These are phyloP conservation scores for Didymellaceae sp. DNA, from an alignment of 2,329 filamentous ascomycete species.

Conservation along the genomic window DNA sequence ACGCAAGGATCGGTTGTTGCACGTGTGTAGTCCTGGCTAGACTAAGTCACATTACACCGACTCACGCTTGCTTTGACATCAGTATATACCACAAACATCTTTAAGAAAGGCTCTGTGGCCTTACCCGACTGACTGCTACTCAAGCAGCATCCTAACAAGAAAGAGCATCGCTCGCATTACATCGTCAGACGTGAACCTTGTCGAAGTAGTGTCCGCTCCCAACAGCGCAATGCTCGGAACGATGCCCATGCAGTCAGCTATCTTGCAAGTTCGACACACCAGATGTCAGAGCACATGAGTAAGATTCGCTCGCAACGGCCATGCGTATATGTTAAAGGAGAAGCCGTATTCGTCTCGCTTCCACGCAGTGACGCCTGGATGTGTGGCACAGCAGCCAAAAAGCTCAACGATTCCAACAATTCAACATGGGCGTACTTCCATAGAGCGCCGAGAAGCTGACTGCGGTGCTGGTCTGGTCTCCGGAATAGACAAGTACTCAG, in stretches of 20 bases:
- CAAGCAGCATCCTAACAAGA: too few relatives aligned
- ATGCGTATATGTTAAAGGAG: constrained; percentile 5
- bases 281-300: neutral
- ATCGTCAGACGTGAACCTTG: too few relatives aligned
- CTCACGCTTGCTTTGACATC: constrained; percentile 9
- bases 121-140: too few relatives aligned
- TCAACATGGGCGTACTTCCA: neutral
- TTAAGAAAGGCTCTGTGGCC: too few relatives aligned
- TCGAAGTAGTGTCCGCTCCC: too few relatives aligned
- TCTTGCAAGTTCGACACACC: neutral
- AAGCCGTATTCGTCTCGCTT: constrained; percentile 10
- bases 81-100: neutral
- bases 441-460: neutral
- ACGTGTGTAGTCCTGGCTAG: neutral
- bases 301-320: neutral
- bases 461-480: neutral
- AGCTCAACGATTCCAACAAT: neutral
- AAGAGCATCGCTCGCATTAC: too few relatives aligned
- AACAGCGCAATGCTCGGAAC: neutral
- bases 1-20: constrained; percentile 1
- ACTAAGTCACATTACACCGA: neutral
- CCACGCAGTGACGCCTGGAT: constrained; percentile 7
- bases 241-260: neutral
- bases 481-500: neutral
- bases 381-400: constrained; percentile 11